Evolutionary conservation across 2,329 filamentous ascomycete species (phyloP).

Genomic region (Nemania sp.): DNA sequence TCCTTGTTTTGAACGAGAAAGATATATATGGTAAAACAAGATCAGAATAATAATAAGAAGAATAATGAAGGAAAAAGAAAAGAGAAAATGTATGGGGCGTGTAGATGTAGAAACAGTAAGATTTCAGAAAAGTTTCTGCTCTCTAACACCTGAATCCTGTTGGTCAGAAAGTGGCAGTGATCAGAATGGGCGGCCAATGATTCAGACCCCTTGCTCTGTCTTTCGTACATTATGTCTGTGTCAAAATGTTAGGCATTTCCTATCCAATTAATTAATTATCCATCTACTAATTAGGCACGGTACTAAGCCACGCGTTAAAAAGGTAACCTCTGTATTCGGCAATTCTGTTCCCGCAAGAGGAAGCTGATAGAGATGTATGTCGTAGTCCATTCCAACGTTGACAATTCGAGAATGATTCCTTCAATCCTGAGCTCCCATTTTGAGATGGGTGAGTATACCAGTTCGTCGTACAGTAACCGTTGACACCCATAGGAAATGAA

Average conservation of each 20-base stretch:
- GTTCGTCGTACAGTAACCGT: slow-evolving; percentile 34
- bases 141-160: slow-evolving; percentile 14
- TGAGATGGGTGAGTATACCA: slow-evolving; percentile 12
- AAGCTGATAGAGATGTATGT: slow-evolving; percentile 24
- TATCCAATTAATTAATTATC: not conserved
- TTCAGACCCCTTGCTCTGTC: slow-evolving; percentile 33
- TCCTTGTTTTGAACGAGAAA: not conserved
- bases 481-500: slow-evolving; percentile 37
- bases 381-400: slow-evolving; percentile 17
- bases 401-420: slow-evolving; percentile 34
- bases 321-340: slow-evolving; percentile 17
- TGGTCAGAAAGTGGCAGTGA: slow-evolving; percentile 17
- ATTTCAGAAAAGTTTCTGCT: slow-evolving; percentile 1
- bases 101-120: slow-evolving; percentile 22
- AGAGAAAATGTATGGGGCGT: not conserved
- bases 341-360: slow-evolving; percentile 24
- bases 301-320: not conserved
- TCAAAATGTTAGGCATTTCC: not conserved
- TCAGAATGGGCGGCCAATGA: slow-evolving; percentile 31
- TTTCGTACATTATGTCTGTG: too few species aligned
- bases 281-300: not conserved
- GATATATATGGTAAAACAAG: slow-evolving; percentile 14
- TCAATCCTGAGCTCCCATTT: slow-evolving; percentile 13
- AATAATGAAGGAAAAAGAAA: not conserved
- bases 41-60: slow-evolving; percentile 7